Evolutionary conservation across 169 alveolate species (phyloP).

Genomic region (Plasmodium malariae): DNA sequence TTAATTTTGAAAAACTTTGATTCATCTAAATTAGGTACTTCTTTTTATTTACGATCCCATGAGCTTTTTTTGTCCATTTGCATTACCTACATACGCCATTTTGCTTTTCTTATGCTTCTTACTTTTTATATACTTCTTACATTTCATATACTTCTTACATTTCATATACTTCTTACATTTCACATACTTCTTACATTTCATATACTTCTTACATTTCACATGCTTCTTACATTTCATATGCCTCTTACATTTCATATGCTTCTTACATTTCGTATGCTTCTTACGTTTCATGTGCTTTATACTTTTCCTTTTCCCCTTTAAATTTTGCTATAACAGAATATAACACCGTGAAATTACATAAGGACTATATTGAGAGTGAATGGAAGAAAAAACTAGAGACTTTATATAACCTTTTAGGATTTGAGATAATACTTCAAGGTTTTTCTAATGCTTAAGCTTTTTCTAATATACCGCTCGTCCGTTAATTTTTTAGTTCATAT

Average conservation of each 20-base stretch:
- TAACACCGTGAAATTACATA: conserved; percentile 63
- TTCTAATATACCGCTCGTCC: background rate
- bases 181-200: too few species aligned
- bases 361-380: conserved; percentile 41
- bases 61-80: background rate
- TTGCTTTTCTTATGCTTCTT: background rate
- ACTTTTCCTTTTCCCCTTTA: background rate
- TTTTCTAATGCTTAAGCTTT: too few species aligned
- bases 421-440: conserved; percentile 63
- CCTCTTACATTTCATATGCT: background rate
- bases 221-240: too few species aligned
- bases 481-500: too few species aligned
- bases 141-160: too few species aligned
- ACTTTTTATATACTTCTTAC: too few species aligned
- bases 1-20: conserved; percentile 55
- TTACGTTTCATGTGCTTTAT: background rate
- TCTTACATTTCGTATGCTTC: background rate
- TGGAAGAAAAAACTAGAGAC: conserved; percentile 63
- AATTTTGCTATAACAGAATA: conserved; percentile 38
- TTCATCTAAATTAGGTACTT: conserved; percentile 42
- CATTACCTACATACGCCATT: background rate
- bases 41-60: background rate
- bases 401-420: conserved; percentile 62
- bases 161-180: too few species aligned
- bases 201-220: too few species aligned